A percentile compares a stretch with the other conserved stretches of the same genome.
Conservation (phyloP, 208 protist genomes). For the Acanthamoeba royreba region DNA sequence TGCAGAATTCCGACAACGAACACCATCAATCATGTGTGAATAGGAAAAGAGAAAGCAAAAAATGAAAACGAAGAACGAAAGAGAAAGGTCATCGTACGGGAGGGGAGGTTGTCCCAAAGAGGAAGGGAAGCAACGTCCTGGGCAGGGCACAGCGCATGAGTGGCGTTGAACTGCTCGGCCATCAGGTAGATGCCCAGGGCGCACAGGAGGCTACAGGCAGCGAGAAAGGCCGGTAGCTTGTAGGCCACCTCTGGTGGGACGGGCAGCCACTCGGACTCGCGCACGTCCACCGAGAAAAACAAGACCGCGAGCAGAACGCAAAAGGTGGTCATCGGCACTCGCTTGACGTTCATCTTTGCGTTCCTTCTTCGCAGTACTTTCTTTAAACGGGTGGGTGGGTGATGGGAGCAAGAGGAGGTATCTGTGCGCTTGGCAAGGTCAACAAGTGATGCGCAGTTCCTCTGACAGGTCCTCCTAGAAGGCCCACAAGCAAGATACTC, state of each 20-base stretch:
- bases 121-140: background rate
- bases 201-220: background rate
- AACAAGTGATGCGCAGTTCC: no score
- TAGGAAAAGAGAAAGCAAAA: background rate
- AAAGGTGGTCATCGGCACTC: no score
- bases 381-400: no score
- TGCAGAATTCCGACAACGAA: no score
- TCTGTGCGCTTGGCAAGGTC: no score
- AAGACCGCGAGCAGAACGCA: no score
- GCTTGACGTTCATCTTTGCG: no score
- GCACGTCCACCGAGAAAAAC: background rate
- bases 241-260: background rate
- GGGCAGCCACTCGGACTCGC: background rate
- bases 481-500: no score
- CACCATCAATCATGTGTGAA: background rate
- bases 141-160: background rate
- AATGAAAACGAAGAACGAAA: background rate
- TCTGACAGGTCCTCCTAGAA: no score
- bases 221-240: background rate
- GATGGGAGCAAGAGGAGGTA: no score
- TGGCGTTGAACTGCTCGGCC: background rate
- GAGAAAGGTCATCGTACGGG: background rate
- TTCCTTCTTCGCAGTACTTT: no score
- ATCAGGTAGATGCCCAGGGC: background rate
- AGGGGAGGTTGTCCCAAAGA: background rate